Base-by-base conservation (phyloP, 768 basidiomycete species). In the Mycena polygramma region DNA sequence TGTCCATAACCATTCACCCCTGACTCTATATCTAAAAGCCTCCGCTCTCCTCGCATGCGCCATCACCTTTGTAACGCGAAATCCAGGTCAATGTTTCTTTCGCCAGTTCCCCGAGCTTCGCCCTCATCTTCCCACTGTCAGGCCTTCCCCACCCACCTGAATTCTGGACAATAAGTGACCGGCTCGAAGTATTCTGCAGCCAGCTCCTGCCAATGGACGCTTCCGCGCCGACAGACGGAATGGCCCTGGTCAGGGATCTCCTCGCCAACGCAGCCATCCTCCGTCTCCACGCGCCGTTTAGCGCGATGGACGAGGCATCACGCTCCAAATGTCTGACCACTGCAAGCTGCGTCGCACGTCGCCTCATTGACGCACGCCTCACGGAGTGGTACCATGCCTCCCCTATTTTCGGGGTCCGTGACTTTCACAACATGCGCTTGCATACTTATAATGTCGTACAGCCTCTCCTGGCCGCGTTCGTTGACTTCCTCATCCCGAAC, bases 371-470 rank as follows among this genome's bases (percentile, higher is more conserved):
- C 14, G 41, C 45, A 17, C 51, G 35, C n/a, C 19, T 63, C 1
- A 30, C 52, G 2, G 54, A 53, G 11, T 65, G 43, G 63, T 35
- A 58, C 20, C 35, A 19, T 0, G 67, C 41, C 7, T 59, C 69
- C 55, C 53, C 60, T 13, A 57, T 72, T 1, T 39, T 72, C n/a
- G 71, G 67, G 22, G 71, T 72, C 5, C 26, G 71, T 69, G 2
- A 24, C 10, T 17, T 4, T 22, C 14, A 30, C 3, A 30, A 7
- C 4, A 13, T 17, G 7, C 24, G 30, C 30, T 30, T 6, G 30
- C 30, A 30, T 30, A 5, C 19, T 30, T 1, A 11, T 49, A 14
- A 58, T 11, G 15, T 4, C 4, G 0, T 49, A n/a, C 59, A 68
- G 66, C 58, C 66, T 7, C 52, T 68, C 4, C 45, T 68, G 7